phyloP scores from a whole-genome alignment of 139 green algal species.

The Picochlorum sp. region DNA sequence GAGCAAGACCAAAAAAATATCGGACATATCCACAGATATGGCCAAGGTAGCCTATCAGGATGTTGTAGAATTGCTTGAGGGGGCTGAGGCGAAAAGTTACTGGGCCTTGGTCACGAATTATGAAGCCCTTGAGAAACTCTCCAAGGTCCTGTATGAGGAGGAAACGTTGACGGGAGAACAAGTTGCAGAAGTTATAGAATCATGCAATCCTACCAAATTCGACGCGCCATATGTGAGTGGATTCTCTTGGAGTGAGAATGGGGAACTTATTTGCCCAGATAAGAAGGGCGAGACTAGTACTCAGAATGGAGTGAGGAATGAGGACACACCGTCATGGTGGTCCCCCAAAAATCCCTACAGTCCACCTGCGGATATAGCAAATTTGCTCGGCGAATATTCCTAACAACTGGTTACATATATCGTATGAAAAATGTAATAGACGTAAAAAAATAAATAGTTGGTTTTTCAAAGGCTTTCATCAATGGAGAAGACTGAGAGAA shows the following conservation, averaged over 20 bases:
- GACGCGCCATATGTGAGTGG: conserved; percentile 23
- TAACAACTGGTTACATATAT: not conserved
- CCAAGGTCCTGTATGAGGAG: conserved; percentile 26
- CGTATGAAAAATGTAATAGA: not conserved
- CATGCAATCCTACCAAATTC: conserved; percentile 20
- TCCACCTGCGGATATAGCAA: conserved; percentile 33
- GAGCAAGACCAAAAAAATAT: conserved; percentile 12
- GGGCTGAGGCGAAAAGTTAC: conserved; percentile 80
- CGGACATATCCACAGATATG: conserved; percentile 46
- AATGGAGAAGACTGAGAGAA: conserved; percentile 29
- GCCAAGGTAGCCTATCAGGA: conserved; percentile 33
- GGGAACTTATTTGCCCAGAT: conserved; percentile 30
- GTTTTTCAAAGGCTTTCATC: too few species aligned
- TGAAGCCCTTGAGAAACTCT: conserved; percentile 34
- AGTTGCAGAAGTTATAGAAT: conserved; percentile 33
- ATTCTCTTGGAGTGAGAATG: conserved; percentile 33
- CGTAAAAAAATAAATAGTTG: too few species aligned
- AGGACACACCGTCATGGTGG: conserved; percentile 18
- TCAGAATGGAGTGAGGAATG: not conserved
- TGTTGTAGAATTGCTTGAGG: conserved; percentile 60
- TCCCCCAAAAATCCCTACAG: conserved; percentile 36
- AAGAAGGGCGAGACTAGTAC: conserved; percentile 2
- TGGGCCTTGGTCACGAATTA: conserved; percentile 81
- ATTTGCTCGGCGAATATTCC: conserved; percentile 26
- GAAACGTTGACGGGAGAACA: conserved; percentile 45